Evolutionary conservation across 768 basidiomycete genomes (phyloP), one percentile per base, ranked within the genome.

Genomic region (Harrya chromipes): DNA sequence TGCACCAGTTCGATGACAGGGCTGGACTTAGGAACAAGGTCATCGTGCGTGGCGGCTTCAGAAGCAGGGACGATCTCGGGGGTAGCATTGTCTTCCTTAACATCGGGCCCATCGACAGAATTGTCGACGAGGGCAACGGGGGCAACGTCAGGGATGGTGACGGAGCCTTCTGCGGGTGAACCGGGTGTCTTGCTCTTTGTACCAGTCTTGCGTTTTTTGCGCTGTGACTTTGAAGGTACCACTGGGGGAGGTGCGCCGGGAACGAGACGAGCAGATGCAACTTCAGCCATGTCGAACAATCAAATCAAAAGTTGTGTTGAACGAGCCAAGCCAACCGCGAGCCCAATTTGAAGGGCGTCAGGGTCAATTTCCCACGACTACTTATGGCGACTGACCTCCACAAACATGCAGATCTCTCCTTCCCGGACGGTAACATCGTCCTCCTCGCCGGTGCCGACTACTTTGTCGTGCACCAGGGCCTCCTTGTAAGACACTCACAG

Each of bases 1-100:
- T 76, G 75, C 54, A 94, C 71, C 53, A 94, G 78, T 40, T 94
- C 90, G 44, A 86, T 81, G 48, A 87, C 77, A 8, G 90, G 84
- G 53, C 85, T 87, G 16, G 65, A 69, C 64, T 83, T 87, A 50
- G 74, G 58, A 50, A 59, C 52, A 41, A 63, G 48, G 23, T 81
- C 80, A 52, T 80, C 81, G 5, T 71, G 65, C 10, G 69, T 60
- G 6, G 73, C 65, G 4, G 74, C 67, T 50, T 77, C 74, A 9
- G 71, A 58, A 29, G 70, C 53, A 5, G 71, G 73, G 50, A 74
- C 68, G 19, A 71, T 64, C 47, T 84, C 79, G 4, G 75, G 73
- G 5, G 75, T 74, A 7, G 76, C 65, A 9, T 69, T 59, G 20
- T 73, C 75, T 35, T 81, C 79, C 47, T 74, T 75, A 49, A 71